Percentiles rank a stretch among this genome's conserved stretches.
phyloP scores from a whole-genome alignment of 208 protist species.

The Naegleria lovaniensis region DNA sequence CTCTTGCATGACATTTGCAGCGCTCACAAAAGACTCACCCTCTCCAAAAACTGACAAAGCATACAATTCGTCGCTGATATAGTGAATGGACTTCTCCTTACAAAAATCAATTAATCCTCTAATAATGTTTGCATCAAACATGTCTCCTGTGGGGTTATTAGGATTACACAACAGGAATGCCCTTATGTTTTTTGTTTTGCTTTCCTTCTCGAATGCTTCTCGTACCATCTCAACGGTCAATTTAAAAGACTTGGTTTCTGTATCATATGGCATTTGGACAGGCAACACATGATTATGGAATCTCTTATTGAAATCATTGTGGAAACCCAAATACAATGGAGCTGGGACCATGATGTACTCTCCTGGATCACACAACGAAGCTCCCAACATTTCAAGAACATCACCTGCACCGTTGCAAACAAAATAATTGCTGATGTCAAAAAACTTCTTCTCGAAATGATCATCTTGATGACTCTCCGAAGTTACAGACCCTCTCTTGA shows the following conservation, averaged over 20 bases:
- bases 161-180: not conserved
- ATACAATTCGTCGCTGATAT: slow-evolving; percentile 32
- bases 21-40: not conserved
- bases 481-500: not conserved
- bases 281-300: not conserved
- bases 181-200: not conserved
- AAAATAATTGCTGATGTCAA: not conserved
- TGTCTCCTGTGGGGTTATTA: slow-evolving; percentile 21
- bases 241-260: not conserved
- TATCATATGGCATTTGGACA: not conserved
- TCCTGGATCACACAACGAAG: not conserved
- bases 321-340: not conserved
- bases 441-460: not conserved
- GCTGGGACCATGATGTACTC: slow-evolving; percentile 17
- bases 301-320: not conserved
- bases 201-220: not conserved
- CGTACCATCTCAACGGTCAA: not conserved
- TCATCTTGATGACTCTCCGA: not conserved
- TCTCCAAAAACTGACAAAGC: slow-evolving; percentile 14
- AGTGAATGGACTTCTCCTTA: slow-evolving; percentile 22
- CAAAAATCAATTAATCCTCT: slow-evolving; percentile 3
- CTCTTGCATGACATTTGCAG: not conserved
- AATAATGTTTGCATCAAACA: not conserved
- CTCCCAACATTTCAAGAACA: not conserved
- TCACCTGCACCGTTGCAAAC: not conserved